Evolutionary conservation across 2,329 filamentous ascomycete species (phyloP), one percentile per base, ranked within the genome.

Genomic region (Ophiostoma pallidulum): DNA sequence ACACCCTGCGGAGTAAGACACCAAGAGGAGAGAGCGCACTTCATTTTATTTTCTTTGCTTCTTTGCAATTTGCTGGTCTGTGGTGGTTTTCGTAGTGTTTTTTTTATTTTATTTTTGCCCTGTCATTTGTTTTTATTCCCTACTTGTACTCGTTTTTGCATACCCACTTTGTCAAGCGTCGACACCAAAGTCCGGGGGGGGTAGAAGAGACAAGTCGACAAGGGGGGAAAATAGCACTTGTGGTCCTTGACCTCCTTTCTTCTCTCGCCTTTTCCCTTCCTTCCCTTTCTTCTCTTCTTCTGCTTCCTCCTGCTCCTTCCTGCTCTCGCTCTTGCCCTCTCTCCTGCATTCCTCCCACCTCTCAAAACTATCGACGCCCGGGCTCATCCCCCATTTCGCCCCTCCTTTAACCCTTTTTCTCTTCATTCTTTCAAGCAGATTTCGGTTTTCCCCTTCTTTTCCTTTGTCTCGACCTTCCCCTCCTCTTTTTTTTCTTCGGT

Each of bases 101-200:
- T 41, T 41, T 8, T 41, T 22, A 18, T 47, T 45, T 35, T 45
- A 28, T 51, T 14, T 46, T n/a, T n/a, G n/a, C n/a, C 14, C n/a
- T 35, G 28, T 29, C 13, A 8, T 29, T 33, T 33, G 31, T 33
- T 33, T 33, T 20, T 32, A 18, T 41, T 40, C 43, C 36, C 45
- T 43, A 42, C n/a, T n/a, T n/a, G 13, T 13, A 8, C 28, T 13
- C 13, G 28, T 13, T 44, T 28, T 38, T 43, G 39, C 45, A 50
- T 51, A 51, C 49, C 49, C 49, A 51, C 49, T 51, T 37, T 28
- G 39, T 33, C 29, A 41, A 43, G 43, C 28, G 31, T 47, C 28
- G 37, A 20, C 44, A 13, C 28, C 28, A 33, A 33, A 33, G 31
- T n/a, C 31, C 31, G 31, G 31, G 31, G 31, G 7, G 31, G 31